Conservation (phyloP, 805 yeast species). For the Yarrowia bubula region DNA sequence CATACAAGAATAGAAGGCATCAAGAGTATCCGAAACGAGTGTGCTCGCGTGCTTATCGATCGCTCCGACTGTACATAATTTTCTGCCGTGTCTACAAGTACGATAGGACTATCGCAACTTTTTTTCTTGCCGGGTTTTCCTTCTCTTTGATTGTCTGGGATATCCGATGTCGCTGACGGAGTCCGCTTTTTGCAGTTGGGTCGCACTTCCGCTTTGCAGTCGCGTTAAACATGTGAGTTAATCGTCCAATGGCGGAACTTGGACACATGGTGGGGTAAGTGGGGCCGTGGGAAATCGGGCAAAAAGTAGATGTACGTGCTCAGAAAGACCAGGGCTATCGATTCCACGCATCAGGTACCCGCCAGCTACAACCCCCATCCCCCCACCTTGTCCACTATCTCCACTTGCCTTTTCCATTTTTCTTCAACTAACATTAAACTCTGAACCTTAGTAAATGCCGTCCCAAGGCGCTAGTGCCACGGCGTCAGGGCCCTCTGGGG, state of each 20-base stretch:
- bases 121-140: neutral
- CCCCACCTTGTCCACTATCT: neutral
- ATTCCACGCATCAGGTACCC: too few relatives aligned
- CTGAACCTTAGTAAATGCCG: slow-evolving; percentile 24
- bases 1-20: too few relatives aligned
- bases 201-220: slow-evolving; percentile 7
- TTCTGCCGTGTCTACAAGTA: neutral
- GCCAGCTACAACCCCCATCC: neutral
- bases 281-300: neutral
- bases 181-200: neutral
- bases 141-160: too few relatives aligned
- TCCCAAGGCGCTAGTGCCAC: slow-evolving; percentile 27
- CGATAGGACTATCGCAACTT: neutral
- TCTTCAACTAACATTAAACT: slow-evolving; percentile 3
- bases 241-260: neutral
- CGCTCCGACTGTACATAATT: too few relatives aligned
- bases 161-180: slow-evolving; percentile 15
- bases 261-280: neutral
- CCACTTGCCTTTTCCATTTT: slow-evolving; percentile 3
- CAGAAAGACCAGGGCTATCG: too few relatives aligned
- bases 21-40: too few relatives aligned
- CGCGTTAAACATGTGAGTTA: slow-evolving; percentile 19
- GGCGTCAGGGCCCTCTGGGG: slow-evolving; percentile 25
- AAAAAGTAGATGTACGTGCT: too few relatives aligned
- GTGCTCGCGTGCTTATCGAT: too few relatives aligned